Base-by-base conservation (phyloP, 257 asterid species). In the Ilex aquifolium region DNA sequence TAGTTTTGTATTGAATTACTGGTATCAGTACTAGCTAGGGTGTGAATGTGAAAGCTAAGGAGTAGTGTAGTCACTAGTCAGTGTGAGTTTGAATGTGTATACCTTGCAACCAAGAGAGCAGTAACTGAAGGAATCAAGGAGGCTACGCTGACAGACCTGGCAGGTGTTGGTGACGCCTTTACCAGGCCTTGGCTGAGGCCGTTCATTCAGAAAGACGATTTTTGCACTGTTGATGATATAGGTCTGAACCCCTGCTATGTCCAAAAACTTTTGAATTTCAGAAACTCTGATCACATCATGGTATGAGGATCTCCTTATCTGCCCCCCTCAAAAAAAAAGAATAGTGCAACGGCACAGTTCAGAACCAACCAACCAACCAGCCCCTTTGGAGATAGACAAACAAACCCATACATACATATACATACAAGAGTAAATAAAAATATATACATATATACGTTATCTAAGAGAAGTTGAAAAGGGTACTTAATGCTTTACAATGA, bases 21-120 rank as follows among this genome's bases (percentile, higher is more conserved):
- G 27, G 27, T 21, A 21, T 21, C 27, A 21, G 27, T 21, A 21
- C 27, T 21, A 21, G 27, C 27, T 21, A 21, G 27, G 27, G 27
- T 21, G 27, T 21, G 27, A 21, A 21, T 21, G 27, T 21, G 27
- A 21, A 21, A 21, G 27, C 27, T 21, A 21, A 21, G 27, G 27
- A 21, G 27, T 21, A 21, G 27, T 21, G 27, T 21, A n/a, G n/a
- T n/a, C n/a, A 21, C 27, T 21, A 21, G 27, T 21, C 27, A 21
- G 27, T 21, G 27, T 21, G 27, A 21, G 27, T 21, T 21, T 21
- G 27, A 0, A 21, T 21, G 27, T 21, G 27, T 21, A 21, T 64
- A 89, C 97, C 95, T 89, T 89, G 77, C 97, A 89, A 14, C 97
- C 97, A 46, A 89, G 91, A n/a, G 97, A 89, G 77, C 97, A 89